Conservation (phyloP, 352 stramenopile genomes). For the Pythium chondricola region DNA sequence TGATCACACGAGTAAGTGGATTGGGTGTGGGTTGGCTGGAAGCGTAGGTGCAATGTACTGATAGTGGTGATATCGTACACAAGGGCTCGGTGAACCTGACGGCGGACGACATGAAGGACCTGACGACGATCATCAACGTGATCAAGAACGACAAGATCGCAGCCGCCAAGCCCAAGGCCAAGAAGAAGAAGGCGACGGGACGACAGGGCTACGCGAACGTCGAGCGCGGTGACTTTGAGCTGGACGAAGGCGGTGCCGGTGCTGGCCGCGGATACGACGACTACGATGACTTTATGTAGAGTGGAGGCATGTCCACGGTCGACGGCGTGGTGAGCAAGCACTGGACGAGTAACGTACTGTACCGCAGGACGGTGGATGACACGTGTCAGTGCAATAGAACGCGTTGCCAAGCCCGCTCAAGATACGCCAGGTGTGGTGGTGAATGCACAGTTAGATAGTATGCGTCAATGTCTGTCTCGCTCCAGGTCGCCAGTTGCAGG, state of each 20-base stretch:
- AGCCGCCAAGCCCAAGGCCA: slow-evolving; percentile 71
- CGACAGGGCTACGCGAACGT: slow-evolving; percentile 82
- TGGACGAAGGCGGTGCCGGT: slow-evolving; percentile 28
- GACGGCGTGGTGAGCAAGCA: too few relatives aligned
- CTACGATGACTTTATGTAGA: slow-evolving; percentile 86
- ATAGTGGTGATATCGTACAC: slow-evolving; percentile 13
- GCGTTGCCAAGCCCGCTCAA: too few relatives aligned
- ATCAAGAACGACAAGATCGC: slow-evolving; percentile 88
- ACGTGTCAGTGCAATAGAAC: too few relatives aligned
- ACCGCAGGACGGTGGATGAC: too few relatives aligned
- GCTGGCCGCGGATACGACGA: slow-evolving; percentile 70
- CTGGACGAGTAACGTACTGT: too few relatives aligned
- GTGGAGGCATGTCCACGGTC: too few relatives aligned
- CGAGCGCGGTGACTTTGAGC: slow-evolving; percentile 38
- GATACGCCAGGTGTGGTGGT: too few relatives aligned
- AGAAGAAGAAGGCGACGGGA: slow-evolving; percentile 81
- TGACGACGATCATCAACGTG: slow-evolving; percentile 82
- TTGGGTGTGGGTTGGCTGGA: not conserved
- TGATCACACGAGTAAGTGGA: slow-evolving; percentile 36
- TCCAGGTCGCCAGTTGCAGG: too few relatives aligned
- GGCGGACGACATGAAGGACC: slow-evolving; percentile 82
- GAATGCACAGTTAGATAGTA: too few relatives aligned
- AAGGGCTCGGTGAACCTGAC: slow-evolving; percentile 70
- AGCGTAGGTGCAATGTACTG: not conserved
- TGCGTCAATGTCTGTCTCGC: too few relatives aligned